Percentiles rank a stretch among this genome's conserved stretches.
phyloP scores from a whole-genome alignment of 2,329 filamentous ascomycete genomes.

The Fusarium pseudonygamai region DNA sequence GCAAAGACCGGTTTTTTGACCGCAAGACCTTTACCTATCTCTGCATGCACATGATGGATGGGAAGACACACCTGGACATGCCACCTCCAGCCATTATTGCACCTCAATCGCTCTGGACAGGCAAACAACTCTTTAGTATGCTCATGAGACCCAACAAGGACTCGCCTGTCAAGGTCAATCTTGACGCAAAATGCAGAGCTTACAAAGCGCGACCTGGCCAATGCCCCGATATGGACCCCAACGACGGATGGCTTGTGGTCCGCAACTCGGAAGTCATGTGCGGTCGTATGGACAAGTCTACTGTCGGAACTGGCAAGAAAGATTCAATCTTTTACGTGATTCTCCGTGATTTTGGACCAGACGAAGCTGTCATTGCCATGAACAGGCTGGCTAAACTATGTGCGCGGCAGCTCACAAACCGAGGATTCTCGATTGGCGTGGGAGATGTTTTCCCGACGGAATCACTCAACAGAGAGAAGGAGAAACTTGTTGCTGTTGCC shows the following conservation, averaged over 20 bases:
- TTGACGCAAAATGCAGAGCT: constrained; percentile 91
- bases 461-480: constrained; percentile 76
- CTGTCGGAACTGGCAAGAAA: constrained; percentile 96
- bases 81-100: constrained; percentile 89
- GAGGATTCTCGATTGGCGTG: constrained; percentile 96
- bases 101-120: constrained; percentile 85
- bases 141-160: constrained; percentile 88
- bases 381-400: constrained; percentile 92
- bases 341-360: constrained; percentile 91
- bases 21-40: constrained; percentile 88
- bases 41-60: constrained; percentile 93
- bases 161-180: constrained; percentile 85
- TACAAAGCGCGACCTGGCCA: constrained; percentile 71
- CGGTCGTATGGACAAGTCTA: constrained; percentile 96
- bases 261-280: constrained; percentile 98
- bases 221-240: constrained; percentile 78
- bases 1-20: constrained; percentile 93
- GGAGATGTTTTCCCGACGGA: constrained; percentile 90
- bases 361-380: constrained; percentile 90
- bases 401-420: constrained; percentile 86
- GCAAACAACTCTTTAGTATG: constrained; percentile 95
- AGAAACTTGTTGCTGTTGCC: constrained; percentile 77
- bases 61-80: constrained; percentile 79
- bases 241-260: constrained; percentile 91
- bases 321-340: constrained; percentile 98